Conservation (phyloP, 2,329 filamentous ascomycete genomes). For the Mariannaea elegans region DNA sequence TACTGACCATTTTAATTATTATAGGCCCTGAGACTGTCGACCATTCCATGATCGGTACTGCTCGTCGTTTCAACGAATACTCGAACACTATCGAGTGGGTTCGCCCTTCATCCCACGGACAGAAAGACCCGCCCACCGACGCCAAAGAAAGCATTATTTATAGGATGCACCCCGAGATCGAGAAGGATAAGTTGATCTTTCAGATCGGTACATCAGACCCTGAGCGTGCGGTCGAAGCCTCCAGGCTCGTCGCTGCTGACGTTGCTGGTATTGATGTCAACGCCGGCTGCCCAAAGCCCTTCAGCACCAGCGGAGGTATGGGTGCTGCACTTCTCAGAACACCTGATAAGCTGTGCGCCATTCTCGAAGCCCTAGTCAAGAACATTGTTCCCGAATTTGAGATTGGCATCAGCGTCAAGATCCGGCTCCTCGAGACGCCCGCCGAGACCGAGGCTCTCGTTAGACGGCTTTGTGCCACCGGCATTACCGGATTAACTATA, state of each 20-base stretch:
- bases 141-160: constrained; percentile 78
- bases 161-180: constrained; percentile 79
- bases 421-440: constrained; percentile 82
- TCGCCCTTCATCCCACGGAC: constrained; percentile 75
- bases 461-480: constrained; percentile 79
- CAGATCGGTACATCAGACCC: constrained; percentile 92
- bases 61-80: constrained; percentile 76
- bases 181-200: constrained; percentile 82
- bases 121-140: constrained; percentile 63
- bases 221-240: constrained; percentile 82
- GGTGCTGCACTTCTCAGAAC: constrained; percentile 88
- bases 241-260: constrained; percentile 83
- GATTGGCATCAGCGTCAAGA: constrained; percentile 97
- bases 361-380: constrained; percentile 82
- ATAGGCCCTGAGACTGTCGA: constrained; percentile 93
- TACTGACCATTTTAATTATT: constrained; percentile 9
- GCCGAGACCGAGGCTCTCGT: constrained; percentile 82
- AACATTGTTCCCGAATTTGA: constrained; percentile 80
- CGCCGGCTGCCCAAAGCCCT: constrained; percentile 97
- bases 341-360: constrained; percentile 83
- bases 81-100: constrained; percentile 88
- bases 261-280: constrained; percentile 97
- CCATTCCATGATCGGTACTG: constrained; percentile 87
- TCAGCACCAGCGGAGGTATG: constrained; percentile 94
- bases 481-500: constrained; percentile 90